phyloP scores from a whole-genome alignment of 768 basidiomycete species.

The Boletus rubroflammeus region DNA sequence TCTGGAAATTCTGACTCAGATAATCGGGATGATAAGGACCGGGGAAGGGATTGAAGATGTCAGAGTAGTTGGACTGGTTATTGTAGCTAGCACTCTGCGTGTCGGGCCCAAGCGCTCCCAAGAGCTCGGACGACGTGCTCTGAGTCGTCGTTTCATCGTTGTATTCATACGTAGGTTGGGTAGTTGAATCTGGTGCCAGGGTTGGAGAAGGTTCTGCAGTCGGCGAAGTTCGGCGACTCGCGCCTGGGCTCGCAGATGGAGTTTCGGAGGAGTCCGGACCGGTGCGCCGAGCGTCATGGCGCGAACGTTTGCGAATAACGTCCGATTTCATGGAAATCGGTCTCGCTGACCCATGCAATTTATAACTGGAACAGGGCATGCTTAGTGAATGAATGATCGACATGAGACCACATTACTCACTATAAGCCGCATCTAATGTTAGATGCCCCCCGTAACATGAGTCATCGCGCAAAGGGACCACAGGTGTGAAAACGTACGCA shows the following conservation, averaged over 20 bases:
- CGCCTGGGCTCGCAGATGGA: slow-evolving; percentile 71
- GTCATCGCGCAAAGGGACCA: slow-evolving; percentile 10
- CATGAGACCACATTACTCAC: slow-evolving; percentile 35
- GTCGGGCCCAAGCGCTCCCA: slow-evolving; percentile 42
- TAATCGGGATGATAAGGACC: slow-evolving; percentile 78
- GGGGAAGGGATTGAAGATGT: slow-evolving; percentile 49
- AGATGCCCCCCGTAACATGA: slow-evolving; percentile 4
- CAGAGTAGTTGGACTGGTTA: slow-evolving; percentile 29
- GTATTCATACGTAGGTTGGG: slow-evolving; percentile 51
- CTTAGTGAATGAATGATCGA: slow-evolving; percentile 6
- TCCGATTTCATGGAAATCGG: slow-evolving; percentile 92
- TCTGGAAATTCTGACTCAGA: slow-evolving; percentile 48
- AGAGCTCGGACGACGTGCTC: slow-evolving; percentile 48
- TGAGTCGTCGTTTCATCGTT: slow-evolving; percentile 40
- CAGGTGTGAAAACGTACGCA: slow-evolving; percentile 56
- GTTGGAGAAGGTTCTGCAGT: slow-evolving; percentile 57
- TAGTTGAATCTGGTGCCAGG: slow-evolving; percentile 68
- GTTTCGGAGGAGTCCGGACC: slow-evolving; percentile 57
- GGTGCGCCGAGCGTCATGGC: slow-evolving; percentile 69
- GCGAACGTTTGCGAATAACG: slow-evolving; percentile 81
- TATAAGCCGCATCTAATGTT: slow-evolving; percentile 69
- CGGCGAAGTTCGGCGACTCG: slow-evolving; percentile 71
- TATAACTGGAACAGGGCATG: slow-evolving; percentile 46
- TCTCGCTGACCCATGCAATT: slow-evolving; percentile 79
- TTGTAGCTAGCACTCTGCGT: slow-evolving; percentile 24